A percentile compares a stretch with the other conserved stretches of the same genome.
Conservation (phyloP, 441 rosid genomes). For the Croton laevigatus region DNA sequence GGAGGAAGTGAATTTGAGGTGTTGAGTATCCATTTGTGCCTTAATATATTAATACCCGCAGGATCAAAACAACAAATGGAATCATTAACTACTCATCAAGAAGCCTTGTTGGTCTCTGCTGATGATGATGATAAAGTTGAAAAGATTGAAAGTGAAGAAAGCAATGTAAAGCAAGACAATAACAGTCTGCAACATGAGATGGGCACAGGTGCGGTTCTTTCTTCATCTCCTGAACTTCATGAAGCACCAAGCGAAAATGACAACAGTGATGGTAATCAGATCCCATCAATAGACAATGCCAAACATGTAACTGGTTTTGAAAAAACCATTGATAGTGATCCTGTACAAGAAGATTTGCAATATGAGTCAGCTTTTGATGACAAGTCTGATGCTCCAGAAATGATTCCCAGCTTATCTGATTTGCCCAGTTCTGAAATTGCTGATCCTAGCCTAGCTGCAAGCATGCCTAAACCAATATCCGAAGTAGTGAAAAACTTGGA, state of each 20-base stretch:
- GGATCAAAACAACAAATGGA: slow-evolving; percentile 64
- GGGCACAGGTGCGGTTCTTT: slow-evolving; percentile 31
- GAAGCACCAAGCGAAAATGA: slow-evolving; percentile 36
- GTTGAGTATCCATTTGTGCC: neutral
- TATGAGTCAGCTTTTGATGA: slow-evolving; percentile 35
- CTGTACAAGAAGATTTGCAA: slow-evolving; percentile 32
- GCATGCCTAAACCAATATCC: slow-evolving; percentile 27
- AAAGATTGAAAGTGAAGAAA: slow-evolving; percentile 33
- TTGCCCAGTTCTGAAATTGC: slow-evolving; percentile 37
- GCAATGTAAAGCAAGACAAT: slow-evolving; percentile 28
- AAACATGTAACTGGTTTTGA: slow-evolving; percentile 25
- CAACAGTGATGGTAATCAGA: slow-evolving; percentile 27
- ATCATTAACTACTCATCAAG: slow-evolving; percentile 62
- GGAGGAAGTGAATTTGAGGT: neutral
- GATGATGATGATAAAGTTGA: slow-evolving; percentile 35
- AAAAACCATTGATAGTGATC: slow-evolving; percentile 26
- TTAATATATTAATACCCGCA: slow-evolving; percentile 24
- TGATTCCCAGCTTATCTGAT: slow-evolving; percentile 28
- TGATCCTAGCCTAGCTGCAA: slow-evolving; percentile 20
- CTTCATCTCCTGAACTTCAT: slow-evolving; percentile 36
- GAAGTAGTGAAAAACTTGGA: slow-evolving; percentile 31
- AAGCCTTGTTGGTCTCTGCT: slow-evolving; percentile 38
- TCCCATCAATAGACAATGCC: slow-evolving; percentile 26
- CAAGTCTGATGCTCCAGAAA: slow-evolving; percentile 35
- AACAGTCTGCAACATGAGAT: slow-evolving; percentile 29